These are phyloP conservation scores for Plantago lanceolata DNA, from an alignment of 305 asterid species.

Conservation along the genomic window DNA sequence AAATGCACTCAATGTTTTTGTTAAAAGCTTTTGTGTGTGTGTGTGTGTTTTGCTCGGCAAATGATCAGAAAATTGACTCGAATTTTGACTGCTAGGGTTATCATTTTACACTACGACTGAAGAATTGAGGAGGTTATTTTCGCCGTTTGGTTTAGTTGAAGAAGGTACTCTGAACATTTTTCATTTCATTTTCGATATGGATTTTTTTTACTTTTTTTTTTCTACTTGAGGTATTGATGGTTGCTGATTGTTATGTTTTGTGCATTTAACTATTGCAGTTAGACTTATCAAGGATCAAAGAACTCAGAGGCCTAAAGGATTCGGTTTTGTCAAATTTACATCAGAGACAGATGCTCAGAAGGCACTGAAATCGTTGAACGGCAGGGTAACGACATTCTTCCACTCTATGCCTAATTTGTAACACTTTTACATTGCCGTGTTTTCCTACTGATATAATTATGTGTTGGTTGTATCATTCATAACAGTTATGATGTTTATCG, in stretches of 20 bases:
- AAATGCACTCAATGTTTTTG: neutral
- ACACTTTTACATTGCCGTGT: too few relatives aligned
- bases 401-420: neutral
- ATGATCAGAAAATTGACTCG: neutral
- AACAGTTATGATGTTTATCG: too few relatives aligned
- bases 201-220: too few relatives aligned
- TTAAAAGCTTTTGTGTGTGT: neutral
- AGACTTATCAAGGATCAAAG: conserved; percentile 64
- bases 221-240: too few relatives aligned
- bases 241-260: neutral
- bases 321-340: conserved; percentile 64
- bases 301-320: conserved; percentile 73
- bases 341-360: conserved; percentile 56
- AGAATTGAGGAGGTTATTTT: conserved; percentile 43
- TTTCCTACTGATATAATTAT: too few relatives aligned
- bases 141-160: conserved; percentile 54
- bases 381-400: conserved; percentile 40
- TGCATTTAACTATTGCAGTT: conserved; percentile 34
- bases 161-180: conserved; percentile 4
- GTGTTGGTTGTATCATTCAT: too few relatives aligned
- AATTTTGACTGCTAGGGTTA: conserved; percentile 40
- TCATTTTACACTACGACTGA: conserved; percentile 44
- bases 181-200: neutral
- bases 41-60: neutral
- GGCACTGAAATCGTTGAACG: conserved; percentile 61